Evolutionary conservation across 75 land plant species (phyloP).

Genomic region (Selaginella tamariscina): DNA sequence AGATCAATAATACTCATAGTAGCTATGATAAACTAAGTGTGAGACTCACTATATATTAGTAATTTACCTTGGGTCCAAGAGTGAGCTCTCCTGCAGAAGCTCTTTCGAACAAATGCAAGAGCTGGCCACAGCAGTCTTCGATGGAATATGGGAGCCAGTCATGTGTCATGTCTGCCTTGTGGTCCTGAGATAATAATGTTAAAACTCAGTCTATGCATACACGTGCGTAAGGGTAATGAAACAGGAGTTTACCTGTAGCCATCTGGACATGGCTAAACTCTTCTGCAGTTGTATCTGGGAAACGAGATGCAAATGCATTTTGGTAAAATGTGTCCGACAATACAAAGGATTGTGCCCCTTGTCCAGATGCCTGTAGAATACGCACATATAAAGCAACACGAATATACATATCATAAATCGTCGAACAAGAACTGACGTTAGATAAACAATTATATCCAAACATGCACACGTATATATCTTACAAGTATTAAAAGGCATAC

Average conservation of each 20-base stretch:
- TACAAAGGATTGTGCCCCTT: slow-evolving; percentile 45
- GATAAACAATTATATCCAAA: background rate
- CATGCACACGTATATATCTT: background rate
- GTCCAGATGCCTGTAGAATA: slow-evolving; percentile 45
- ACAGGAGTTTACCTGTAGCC: no score
- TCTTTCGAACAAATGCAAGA: slow-evolving; percentile 55
- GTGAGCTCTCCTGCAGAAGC: slow-evolving; percentile 45
- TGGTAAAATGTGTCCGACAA: slow-evolving; percentile 72
- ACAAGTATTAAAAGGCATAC: slow-evolving; percentile 6
- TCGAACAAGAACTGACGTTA: no score
- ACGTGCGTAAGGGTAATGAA: no score
- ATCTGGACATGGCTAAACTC: slow-evolving; percentile 41
- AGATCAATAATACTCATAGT: no score
- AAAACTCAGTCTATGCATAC: no score
- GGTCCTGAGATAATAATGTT: no score
- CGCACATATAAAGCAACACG: background rate
- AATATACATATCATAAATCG: background rate
- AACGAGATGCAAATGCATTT: slow-evolving; percentile 50
- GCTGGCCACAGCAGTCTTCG: slow-evolving; percentile 71
- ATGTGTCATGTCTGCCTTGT: slow-evolving; percentile 36
- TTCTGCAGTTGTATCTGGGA: slow-evolving; percentile 50
- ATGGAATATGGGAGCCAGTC: slow-evolving; percentile 35
- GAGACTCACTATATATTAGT: no score
- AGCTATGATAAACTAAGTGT: no score
- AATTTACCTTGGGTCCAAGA: slow-evolving; percentile 45